Base-by-base conservation (phyloP, 192 early-diverging fungal species). In the Rhizoclosmatium sp. region DNA sequence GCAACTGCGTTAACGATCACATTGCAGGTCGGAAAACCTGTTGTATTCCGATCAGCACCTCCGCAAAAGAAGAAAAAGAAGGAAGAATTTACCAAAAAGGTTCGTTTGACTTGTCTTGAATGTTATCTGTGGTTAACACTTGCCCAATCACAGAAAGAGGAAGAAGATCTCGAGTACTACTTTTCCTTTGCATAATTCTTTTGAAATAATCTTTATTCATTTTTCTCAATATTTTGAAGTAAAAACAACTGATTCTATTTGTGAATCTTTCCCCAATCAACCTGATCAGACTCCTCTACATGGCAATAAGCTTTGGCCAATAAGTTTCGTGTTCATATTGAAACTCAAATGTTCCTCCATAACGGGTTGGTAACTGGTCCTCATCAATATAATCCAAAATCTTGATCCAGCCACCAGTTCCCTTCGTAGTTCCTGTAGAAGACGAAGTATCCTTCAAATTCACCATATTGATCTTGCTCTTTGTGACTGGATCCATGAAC, bases 401-500 rank as follows among this genome's bases (percentile, higher is more conserved):
- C 67, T 87, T 85, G 16, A 87, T 82, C 86, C 85, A 89, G 69
- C 87, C 85, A 14, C 59, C 71, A 47, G 69, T 47, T 49, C 73
- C 78, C 47, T 59, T 56, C 31, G 74, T 39, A 58, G 56, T 3
- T 44, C 58, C 21, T 42, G 60, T 51, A 21, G 83, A 75, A 10
- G 47, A 59, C 0, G 66, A 76, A 40, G 80, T 81, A 69, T 88
- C 80, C 47, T 88, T 85, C 67, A 89, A 89, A 47, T 93, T 83
- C 21, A 94, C 91, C 83, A 98, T 95, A 41, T 94, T 90, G 72
- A 98, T 92, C 82, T 98, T 98, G 9, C 84, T 81, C 59, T 90
- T 90, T 46, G 97, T 98, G 48, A 97, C 91, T 3, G 95, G 95
- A 81, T 98, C 96, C 69, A 98, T 90, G 75, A 97, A 97, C 14